These are phyloP conservation scores for Colletotrichum tamarilloi DNA, from an alignment of 2,329 filamentous ascomycete species.

Conservation along the genomic window DNA sequence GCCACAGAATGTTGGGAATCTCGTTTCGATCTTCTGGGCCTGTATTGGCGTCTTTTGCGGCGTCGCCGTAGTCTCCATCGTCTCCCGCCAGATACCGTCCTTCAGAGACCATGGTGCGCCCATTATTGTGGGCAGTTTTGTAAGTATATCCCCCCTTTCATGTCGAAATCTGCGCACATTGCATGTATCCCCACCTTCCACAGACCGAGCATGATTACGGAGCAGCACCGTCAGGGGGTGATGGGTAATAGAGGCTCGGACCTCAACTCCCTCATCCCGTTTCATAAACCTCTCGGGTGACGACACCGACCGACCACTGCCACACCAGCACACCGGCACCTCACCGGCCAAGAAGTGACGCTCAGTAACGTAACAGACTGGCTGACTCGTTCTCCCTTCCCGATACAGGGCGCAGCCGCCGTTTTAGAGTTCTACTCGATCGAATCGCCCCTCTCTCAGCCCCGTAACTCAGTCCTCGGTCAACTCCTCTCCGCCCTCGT, in stretches of 20 bases:
- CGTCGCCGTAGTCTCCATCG: slow-evolving; percentile 68
- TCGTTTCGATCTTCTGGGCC: slow-evolving; percentile 70
- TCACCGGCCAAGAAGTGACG: background rate
- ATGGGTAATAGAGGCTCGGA: background rate
- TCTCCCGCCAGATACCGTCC: slow-evolving; percentile 63
- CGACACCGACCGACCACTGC: background rate
- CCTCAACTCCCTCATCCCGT: background rate
- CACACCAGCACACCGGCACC: background rate
- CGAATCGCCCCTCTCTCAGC: slow-evolving; percentile 78
- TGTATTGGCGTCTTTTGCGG: slow-evolving; percentile 73
- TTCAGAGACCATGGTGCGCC: slow-evolving; percentile 66
- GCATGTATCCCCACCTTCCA: background rate
- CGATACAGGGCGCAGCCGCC: slow-evolving; percentile 73
- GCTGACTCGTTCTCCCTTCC: background rate
- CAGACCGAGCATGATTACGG: background rate
- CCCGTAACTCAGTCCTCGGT: slow-evolving; percentile 75
- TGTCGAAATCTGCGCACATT: background rate
- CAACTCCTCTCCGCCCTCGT: slow-evolving; percentile 72
- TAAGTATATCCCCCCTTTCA: slow-evolving; percentile 53
- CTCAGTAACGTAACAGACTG: background rate
- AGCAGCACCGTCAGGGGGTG: background rate
- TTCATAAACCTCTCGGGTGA: slow-evolving; percentile 14
- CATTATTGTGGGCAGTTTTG: slow-evolving; percentile 76
- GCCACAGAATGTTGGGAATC: slow-evolving; percentile 60
- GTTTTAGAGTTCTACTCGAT: slow-evolving; percentile 81